Evolutionary conservation across 2,329 filamentous ascomycete species (phyloP).

Genomic region (Gyromitra esculenta): DNA sequence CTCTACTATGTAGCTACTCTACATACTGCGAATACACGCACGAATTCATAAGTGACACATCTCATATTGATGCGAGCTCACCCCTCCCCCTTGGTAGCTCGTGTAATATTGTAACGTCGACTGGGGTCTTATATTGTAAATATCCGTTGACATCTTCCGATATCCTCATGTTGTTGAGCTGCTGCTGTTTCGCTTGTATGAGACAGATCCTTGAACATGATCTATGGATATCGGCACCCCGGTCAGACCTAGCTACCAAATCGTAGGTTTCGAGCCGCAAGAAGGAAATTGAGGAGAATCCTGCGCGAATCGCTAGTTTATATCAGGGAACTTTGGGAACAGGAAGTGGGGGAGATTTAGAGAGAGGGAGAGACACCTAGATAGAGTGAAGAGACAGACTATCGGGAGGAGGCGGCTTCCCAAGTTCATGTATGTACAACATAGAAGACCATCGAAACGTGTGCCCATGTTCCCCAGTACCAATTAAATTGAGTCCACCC

Average conservation of each 20-base stretch:
- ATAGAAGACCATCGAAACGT: slow-evolving; percentile 39
- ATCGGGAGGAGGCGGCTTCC: background rate
- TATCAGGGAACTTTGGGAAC: slow-evolving; percentile 24
- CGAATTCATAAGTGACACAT: slow-evolving; percentile 49
- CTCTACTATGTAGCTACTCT: slow-evolving; percentile 12
- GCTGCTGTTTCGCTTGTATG: slow-evolving; percentile 36
- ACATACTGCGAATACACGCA: slow-evolving; percentile 31
- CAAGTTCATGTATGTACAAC: slow-evolving; percentile 23
- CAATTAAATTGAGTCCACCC: slow-evolving; percentile 41
- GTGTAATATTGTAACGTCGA: slow-evolving; percentile 23
- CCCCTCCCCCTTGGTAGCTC: slow-evolving; percentile 15
- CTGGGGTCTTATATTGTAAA: slow-evolving; percentile 24
- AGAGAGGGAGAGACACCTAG: background rate
- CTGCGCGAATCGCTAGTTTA: slow-evolving; percentile 35
- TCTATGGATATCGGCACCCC: slow-evolving; percentile 34
- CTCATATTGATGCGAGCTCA: slow-evolving; percentile 41
- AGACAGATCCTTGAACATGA: slow-evolving; percentile 21
- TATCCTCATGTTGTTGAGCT: slow-evolving; percentile 4
- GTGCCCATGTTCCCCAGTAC: slow-evolving; percentile 25
- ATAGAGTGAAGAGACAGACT: slow-evolving; percentile 3
- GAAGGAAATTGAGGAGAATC: slow-evolving; percentile 28
- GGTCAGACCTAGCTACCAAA: slow-evolving; percentile 41
- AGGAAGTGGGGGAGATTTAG: background rate
- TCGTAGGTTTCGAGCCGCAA: slow-evolving; percentile 31
- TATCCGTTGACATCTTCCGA: slow-evolving; percentile 27